phyloP scores from a whole-genome alignment of 257 asterid species.

The Eucommia ulmoides region DNA sequence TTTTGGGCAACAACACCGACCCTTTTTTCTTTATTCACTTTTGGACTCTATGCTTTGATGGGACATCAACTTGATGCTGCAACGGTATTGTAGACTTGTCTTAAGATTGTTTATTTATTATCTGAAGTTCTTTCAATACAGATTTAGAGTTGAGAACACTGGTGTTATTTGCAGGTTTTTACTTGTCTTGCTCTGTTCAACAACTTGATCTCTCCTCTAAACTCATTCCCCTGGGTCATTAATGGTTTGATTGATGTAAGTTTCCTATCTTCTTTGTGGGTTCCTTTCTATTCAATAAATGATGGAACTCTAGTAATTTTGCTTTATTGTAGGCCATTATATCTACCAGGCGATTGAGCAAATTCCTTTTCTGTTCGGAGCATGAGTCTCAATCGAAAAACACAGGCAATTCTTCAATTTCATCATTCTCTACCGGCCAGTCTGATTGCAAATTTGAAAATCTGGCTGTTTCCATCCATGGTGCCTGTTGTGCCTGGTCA shows the following conservation, averaged over 20 bases:
- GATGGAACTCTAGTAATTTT: neutral
- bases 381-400: constrained; percentile 17
- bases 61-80: constrained; percentile 97
- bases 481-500: constrained; percentile 84
- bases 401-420: constrained; percentile 12
- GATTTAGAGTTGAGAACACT: neutral
- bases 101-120: too few species aligned
- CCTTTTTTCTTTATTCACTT: constrained; percentile 83
- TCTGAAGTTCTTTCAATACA: too few species aligned
- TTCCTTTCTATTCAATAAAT: neutral
- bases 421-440: constrained; percentile 19
- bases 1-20: constrained; percentile 99
- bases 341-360: constrained; percentile 73
- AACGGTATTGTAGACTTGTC: constrained; percentile 65
- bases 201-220: constrained; percentile 84
- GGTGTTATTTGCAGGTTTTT: constrained; percentile 57
- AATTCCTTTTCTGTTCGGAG: constrained; percentile 61
- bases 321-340: constrained; percentile 58
- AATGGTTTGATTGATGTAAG: constrained; percentile 96
- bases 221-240: constrained; percentile 99
- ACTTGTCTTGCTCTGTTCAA: constrained; percentile 93
- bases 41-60: constrained; percentile 81
- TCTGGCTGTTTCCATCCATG: constrained; percentile 34
- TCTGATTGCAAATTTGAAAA: constrained; percentile 18
- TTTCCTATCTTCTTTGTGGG: constrained; percentile 1